Percentiles rank a stretch among this genome's conserved stretches.
Evolutionary conservation across 2,329 filamentous ascomycete genomes (phyloP).

Genomic region (Colletotrichum kahawae): DNA sequence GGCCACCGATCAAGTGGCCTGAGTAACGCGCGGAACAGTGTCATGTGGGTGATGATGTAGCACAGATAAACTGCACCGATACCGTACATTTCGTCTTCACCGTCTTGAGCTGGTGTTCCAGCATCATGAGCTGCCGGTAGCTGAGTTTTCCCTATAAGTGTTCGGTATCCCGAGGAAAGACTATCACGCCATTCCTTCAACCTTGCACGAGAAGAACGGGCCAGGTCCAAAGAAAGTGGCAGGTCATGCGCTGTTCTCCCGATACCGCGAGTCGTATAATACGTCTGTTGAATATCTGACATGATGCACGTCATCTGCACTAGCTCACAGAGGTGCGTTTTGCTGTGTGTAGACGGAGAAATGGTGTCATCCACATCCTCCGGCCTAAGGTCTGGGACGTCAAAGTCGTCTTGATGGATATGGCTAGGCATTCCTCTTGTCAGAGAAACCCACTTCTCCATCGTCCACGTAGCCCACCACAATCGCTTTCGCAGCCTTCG

Average conservation of each 20-base stretch:
- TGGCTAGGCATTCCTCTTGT: neutral
- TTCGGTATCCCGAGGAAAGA: neutral
- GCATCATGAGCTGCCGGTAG: neutral
- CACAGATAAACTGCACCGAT: neutral
- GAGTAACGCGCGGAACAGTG: neutral
- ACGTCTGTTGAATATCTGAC: neutral
- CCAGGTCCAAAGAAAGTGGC: neutral
- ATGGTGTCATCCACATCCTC: neutral
- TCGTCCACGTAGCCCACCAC: neutral
- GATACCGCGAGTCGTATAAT: neutral
- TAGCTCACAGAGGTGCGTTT: neutral
- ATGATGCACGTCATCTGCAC: neutral
- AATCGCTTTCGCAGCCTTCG: neutral
- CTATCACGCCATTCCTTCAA: neutral
- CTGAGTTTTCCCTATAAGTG: neutral
- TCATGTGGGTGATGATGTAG: neutral
- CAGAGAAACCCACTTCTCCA: neutral
- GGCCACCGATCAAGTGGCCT: neutral
- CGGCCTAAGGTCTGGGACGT: neutral
- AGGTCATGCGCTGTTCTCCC: neutral
- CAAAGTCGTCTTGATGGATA: neutral
- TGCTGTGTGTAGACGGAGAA: neutral
- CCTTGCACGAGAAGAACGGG: neutral
- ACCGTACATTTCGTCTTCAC: neutral
- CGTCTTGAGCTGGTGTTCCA: neutral